Evolutionary conservation across 176 grass and related monocot genomes (phyloP).

Genomic region (Oryza coarctata): DNA sequence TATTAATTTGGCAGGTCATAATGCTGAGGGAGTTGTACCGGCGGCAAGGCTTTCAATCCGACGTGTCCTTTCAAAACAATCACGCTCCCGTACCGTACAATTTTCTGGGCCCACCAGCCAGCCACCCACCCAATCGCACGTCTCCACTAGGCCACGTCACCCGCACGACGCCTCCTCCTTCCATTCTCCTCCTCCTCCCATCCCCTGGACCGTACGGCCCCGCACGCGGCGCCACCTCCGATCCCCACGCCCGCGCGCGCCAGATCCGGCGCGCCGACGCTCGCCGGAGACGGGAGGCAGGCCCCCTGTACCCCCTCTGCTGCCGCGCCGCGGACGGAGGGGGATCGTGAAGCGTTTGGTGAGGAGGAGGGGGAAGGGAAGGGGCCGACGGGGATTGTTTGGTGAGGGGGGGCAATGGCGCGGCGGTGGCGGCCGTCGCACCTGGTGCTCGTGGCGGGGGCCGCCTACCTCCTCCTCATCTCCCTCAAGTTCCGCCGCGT

Average conservation of each 20-base stretch:
- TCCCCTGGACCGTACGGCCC: background rate
- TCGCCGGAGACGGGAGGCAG: background rate
- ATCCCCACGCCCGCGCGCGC: background rate
- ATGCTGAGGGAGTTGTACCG: no score
- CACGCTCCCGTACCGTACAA: background rate
- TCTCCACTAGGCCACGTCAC: slow-evolving; percentile 8
- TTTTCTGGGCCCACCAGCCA: background rate
- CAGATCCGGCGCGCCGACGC: slow-evolving; percentile 23
- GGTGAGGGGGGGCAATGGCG: slow-evolving; percentile 32
- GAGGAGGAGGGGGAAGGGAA: background rate
- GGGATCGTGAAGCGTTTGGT: background rate
- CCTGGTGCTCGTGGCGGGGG: slow-evolving; percentile 54
- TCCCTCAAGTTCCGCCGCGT: slow-evolving; percentile 93
- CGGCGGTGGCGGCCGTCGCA: slow-evolving; percentile 74
- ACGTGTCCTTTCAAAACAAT: background rate
- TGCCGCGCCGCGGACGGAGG: background rate
- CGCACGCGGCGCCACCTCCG: background rate
- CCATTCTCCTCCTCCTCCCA: background rate
- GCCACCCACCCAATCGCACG: background rate
- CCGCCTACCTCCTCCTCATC: slow-evolving; percentile 73
- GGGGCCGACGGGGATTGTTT: background rate
- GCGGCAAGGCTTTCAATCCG: background rate
- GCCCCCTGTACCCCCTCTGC: no score
- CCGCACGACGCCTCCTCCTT: slow-evolving; percentile 2
- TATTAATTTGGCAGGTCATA: no score